Base-by-base conservation (phyloP, 2,329 filamentous ascomycete genomes). In the Colletotrichum eleusines region DNA sequence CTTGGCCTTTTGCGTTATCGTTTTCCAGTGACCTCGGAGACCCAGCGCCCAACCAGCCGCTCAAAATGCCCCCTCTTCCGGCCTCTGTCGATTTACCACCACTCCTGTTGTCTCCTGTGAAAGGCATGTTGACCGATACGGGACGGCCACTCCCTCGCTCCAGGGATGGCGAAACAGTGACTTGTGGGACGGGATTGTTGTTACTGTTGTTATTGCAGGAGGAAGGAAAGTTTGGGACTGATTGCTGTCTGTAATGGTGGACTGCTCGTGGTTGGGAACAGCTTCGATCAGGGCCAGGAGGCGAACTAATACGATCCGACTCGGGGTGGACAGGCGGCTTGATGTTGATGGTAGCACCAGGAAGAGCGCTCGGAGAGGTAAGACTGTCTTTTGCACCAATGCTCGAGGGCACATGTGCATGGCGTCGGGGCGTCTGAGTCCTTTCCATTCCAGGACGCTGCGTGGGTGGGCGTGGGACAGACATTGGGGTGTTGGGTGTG, bases 51-150 rank as follows among this genome's bases (percentile, higher is more conserved):
- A n/a, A n/a, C n/a, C 80, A 81, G 63, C 78, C 76, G 44, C 76
- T 77, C 28, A 79, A 72, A 18, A 78, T 74, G 9, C 69, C 76
- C 26, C 77, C 76, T 31, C 78, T 77, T 16, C 73, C 69, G 53
- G 75, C 75, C 12, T 78, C 76, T 55, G 61, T 68, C 26, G 75
- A 74, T 67, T 75, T 78, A 31, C 73, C 70, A 35, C 72, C 70
- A 31, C 72, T 74, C 64, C 78, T 81, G 60, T 77, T 77, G 71
- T 85, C 83, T 64, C 83, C 83, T 60, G 83, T 85, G 58, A 81
- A 76, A 26, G 81, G 77, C 83, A 85, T 85, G 54, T 79, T 80
- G 54, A 78, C 76, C 23, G 73, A 76, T 35, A 73, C 65, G 18
- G 73, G 75, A 23, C 73, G 64, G 35, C 51, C 72, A 23, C 73